phyloP scores from a whole-genome alignment of 441 rosid species.

The Brassica balearica region DNA sequence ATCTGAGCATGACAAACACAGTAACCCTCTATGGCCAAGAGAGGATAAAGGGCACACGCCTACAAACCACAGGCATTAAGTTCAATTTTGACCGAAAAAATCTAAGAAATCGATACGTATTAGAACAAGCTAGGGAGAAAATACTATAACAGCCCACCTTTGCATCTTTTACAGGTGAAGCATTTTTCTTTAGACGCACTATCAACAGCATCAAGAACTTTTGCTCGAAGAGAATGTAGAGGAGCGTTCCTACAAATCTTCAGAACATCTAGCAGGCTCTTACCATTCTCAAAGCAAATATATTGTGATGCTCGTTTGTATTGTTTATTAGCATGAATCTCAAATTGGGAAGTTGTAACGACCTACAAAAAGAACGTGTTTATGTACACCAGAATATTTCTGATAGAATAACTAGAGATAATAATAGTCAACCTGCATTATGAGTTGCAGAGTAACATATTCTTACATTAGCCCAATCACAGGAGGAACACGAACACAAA shows the following conservation, averaged over 20 bases:
- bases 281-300: slow-evolving; percentile 97
- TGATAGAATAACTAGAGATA: slow-evolving; percentile 35
- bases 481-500: slow-evolving; percentile 83
- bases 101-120: slow-evolving; percentile 10
- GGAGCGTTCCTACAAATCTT: slow-evolving; percentile 82
- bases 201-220: slow-evolving; percentile 70
- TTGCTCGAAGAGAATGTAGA: slow-evolving; percentile 75
- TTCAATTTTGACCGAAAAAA: slow-evolving; percentile 31
- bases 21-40: slow-evolving; percentile 81
- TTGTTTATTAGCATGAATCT: slow-evolving; percentile 95
- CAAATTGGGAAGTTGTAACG: slow-evolving; percentile 94
- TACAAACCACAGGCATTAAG: slow-evolving; percentile 45
- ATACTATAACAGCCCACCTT: slow-evolving; percentile 53
- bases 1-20: slow-evolving; percentile 76
- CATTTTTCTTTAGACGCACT: slow-evolving; percentile 68
- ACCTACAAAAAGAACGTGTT: slow-evolving; percentile 60
- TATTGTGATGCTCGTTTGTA: slow-evolving; percentile 96
- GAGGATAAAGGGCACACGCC: slow-evolving; percentile 66
- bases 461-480: slow-evolving; percentile 88
- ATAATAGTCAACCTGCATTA: slow-evolving; percentile 40
- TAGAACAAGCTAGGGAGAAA: slow-evolving; percentile 25
- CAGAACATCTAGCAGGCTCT: slow-evolving; percentile 94
- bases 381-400: slow-evolving; percentile 24
- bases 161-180: slow-evolving; percentile 90
- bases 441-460: slow-evolving; percentile 35